Base-by-base conservation (phyloP, 139 green algal genomes). In the Axilococcus clingmanii region DNA sequence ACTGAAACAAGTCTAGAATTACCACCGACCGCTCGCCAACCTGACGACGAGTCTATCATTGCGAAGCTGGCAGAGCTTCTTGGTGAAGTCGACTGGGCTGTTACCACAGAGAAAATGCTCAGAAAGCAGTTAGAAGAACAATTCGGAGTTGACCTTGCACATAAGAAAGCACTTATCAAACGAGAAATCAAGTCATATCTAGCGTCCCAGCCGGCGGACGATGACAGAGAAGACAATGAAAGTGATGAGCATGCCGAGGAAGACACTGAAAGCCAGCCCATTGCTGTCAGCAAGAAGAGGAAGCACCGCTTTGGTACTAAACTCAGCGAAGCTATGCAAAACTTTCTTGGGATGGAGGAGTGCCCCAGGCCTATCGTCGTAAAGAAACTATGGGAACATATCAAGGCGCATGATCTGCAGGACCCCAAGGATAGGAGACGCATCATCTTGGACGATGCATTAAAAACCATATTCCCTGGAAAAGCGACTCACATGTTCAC, bases 301-400 rank as follows among this genome's bases (percentile, higher is more conserved):
- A 34, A 27, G 45, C 28, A 23, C 22, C 40, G 56, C 16, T 42
- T 59, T 22, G 40, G 38, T 20, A 61, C 35, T 22, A 16, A 51
- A 12, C 57, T 88, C 32, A 83, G 72, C 1, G 45, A 71, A 34
- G 61, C 51, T 3, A 51, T 88, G 61, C 42, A 56, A 24, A 58
- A 43, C 8, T 83, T 87, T 43, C 27, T 86, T 24, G 79, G 77
- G 3, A 65, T 52, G 34, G 72, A 83, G 56, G 62, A 22, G 4
- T 63, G 83, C 64, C 28, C 61, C 25, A n/a, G 30, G 8, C 11
- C 34, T 15, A 57, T 75, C 58, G 81, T 93, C 16, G 78, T 89
- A 3, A 91, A 91, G 60, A 50, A 47, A 16, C 56, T 94, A 19
- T 94, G 84, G 84, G 75, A 69, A 7, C 84, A 94, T 67, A 88